Evolutionary conservation across 2,329 filamentous ascomycete genomes (phyloP), one percentile per base, ranked within the genome.

Genomic region (Fusarium sarcochroum): DNA sequence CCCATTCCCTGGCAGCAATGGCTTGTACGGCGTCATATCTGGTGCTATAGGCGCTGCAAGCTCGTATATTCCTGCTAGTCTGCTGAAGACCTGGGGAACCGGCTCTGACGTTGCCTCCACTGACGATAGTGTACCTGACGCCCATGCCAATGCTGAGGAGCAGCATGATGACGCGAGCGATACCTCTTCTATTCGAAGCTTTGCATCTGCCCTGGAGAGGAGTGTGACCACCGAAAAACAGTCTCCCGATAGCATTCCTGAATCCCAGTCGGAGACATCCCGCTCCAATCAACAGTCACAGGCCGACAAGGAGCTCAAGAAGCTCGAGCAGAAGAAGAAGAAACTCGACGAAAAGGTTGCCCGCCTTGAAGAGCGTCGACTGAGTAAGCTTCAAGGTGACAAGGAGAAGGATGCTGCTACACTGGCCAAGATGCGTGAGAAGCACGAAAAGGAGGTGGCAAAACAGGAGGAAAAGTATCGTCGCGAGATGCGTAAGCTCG

Each of bases 401-500:
- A 78, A 84, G 66, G 80, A 82, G 49, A 80, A 85, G 57, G 86
- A 90, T 45, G 81, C 80, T 49, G 77, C 81, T 2, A 81, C 83
- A 3, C 66, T 88, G 7, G 82, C 85, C 30, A 91, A 89, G 75
- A 82, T 89, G 9, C 84, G 86, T 30, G 88, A 90, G 74, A 90
- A 87, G 73, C 88, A 92, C 76, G 85, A 88, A 45, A 83, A 81
- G 47, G 89, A 91, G 67, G 76, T 90, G 0, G 86, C 87, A 42
- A 92, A 90, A 74, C 87, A 90, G 52, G 87, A 91, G 69, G 89
- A 89, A 34, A 90, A 89, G 69, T 89, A 90, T 70, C 84, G 86
- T 66, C 85, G 84, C 14, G 90, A 93, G 73, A 80, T 91, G 45
- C 81, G 81, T 65, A 91, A 90, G 77, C 79, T 92, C 3, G 87